Base-by-base conservation (phyloP, 352 stramenopile genomes). In the Phytophthora tubulina region DNA sequence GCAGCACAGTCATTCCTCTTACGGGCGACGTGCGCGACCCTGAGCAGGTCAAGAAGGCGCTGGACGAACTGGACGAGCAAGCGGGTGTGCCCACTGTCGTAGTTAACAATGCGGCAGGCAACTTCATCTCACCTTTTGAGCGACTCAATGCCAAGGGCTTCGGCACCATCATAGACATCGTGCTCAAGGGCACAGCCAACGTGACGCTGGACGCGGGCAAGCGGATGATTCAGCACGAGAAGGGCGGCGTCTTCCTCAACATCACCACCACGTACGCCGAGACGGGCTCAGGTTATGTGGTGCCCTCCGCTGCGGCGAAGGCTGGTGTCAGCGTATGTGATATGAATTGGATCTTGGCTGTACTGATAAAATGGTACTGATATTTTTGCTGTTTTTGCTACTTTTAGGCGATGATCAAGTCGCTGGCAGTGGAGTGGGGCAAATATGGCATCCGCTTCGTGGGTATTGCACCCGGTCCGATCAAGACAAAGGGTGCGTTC, bases 81-180 rank as follows among this genome's bases (percentile, higher is more conserved):
- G 85, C 86, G 6, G 86, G 82, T n/a, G 66, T 91, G 33, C 86
- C 81, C 41, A 92, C 91, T 1, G 89, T 96, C 63, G 82, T 95
- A 30, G 70, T 98, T 17, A 89, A 94, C 68, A 93, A 94, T 38
- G 82, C 89, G 72, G 97, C 97, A 2, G 97, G 97, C 55, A 99
- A 99, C 81, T 99, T 99, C 82, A 89, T 99, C 63, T 93, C 88
- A 33, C 88, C 89, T 33, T 97, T 97, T 30, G 89, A 97, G 69
- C 81, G 90, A 9, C 81, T 99, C 39, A 97, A 88, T 63, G 87
- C 93, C 35, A 98, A 99, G 79, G 97, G 92, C 30, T 99, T 99
- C 73, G 91, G 92, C 35, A 99, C 97, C 32, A 98, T 99, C 17
- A 91, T 99, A 70, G 97, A 98, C 51, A 99, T 99, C 78, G 97